These are phyloP conservation scores for Scleroderma citrinum DNA, from an alignment of 768 basidiomycete genomes.

Conservation along the genomic window DNA sequence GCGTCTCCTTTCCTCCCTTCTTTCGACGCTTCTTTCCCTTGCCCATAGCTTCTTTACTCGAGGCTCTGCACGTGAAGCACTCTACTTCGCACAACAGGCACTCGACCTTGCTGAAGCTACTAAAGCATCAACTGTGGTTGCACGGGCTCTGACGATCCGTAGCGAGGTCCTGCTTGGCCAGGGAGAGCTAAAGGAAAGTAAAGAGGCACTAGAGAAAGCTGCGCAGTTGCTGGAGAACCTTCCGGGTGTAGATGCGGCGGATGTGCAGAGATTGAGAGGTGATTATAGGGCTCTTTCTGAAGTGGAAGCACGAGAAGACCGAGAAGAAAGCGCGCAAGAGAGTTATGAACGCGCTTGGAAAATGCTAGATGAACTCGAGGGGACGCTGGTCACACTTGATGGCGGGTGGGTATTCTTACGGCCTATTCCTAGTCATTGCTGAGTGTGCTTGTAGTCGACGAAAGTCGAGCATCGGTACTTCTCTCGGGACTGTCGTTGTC, in stretches of 20 bases:
- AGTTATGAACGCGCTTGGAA: slow-evolving; percentile 51
- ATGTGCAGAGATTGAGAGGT: slow-evolving; percentile 51
- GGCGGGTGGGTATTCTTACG: slow-evolving; percentile 34
- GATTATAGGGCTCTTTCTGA: slow-evolving; percentile 35
- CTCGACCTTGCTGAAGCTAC: slow-evolving; percentile 64
- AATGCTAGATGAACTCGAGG: slow-evolving; percentile 60
- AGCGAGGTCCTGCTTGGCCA: slow-evolving; percentile 68
- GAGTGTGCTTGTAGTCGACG: slow-evolving; percentile 31
- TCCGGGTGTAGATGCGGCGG: slow-evolving; percentile 51
- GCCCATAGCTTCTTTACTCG: slow-evolving; percentile 58
- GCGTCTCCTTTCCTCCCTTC: slow-evolving; percentile 68
- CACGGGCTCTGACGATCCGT: slow-evolving; percentile 59
- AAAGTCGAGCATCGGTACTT: slow-evolving; percentile 37
- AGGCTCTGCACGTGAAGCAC: slow-evolving; percentile 80
- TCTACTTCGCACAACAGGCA: slow-evolving; percentile 78
- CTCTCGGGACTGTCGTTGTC: slow-evolving; percentile 11
- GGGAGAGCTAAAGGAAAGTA: slow-evolving; percentile 52
- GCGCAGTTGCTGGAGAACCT: slow-evolving; percentile 41
- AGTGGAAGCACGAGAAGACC: slow-evolving; percentile 30
- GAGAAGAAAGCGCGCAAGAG: slow-evolving; percentile 41
- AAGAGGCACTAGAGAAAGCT: slow-evolving; percentile 47
- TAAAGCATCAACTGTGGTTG: slow-evolving; percentile 57
- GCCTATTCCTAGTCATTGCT: not conserved
- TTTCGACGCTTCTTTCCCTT: slow-evolving; percentile 61
- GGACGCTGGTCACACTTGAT: slow-evolving; percentile 48